These are phyloP conservation scores for Penicillium expansum DNA, from an alignment of 2,329 filamentous ascomycete species.

Conservation along the genomic window DNA sequence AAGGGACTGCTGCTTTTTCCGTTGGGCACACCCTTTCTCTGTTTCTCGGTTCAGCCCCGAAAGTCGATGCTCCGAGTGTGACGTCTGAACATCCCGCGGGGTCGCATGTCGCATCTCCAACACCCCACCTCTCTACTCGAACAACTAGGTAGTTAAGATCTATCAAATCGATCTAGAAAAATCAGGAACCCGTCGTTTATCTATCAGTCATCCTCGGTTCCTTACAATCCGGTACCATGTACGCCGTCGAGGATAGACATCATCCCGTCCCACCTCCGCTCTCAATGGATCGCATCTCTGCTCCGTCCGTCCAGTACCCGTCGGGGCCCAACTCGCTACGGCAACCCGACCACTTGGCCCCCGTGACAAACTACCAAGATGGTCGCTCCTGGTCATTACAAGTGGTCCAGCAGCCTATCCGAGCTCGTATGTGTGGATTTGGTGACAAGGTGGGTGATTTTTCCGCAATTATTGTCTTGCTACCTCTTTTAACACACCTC, in stretches of 20 bases:
- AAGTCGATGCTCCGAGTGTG: conserved; percentile 32
- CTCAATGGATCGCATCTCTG: conserved; percentile 42
- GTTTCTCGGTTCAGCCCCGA: conserved; percentile 5
- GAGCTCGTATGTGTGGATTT: conserved; percentile 97
- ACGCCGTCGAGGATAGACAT: conserved; percentile 38
- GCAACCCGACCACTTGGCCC: conserved; percentile 36
- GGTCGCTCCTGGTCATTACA: conserved; percentile 59
- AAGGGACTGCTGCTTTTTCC: not conserved
- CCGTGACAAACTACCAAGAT: conserved; percentile 42
- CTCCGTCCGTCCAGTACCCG: conserved; percentile 36
- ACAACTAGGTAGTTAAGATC: conserved; percentile 1
- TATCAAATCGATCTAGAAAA: conserved; percentile 9
- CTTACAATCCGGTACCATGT: conserved; percentile 35
- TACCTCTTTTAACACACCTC: conserved; percentile 14
- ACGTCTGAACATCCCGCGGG: conserved; percentile 25
- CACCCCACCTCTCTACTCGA: conserved; percentile 4
- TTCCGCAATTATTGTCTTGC: not conserved
- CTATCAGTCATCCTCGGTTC: conserved; percentile 24
- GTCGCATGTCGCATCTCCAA: conserved; percentile 25
- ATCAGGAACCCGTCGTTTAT: conserved; percentile 9
- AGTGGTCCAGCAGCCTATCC: conserved; percentile 85
- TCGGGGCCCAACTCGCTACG: conserved; percentile 34
- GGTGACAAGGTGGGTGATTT: conserved; percentile 76
- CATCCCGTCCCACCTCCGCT: conserved; percentile 39
- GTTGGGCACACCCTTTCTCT: not conserved